Percentiles rank a stretch among this genome's conserved stretches.
phyloP scores from a whole-genome alignment of 257 asterid genomes.

The Solanum medicagineum region DNA sequence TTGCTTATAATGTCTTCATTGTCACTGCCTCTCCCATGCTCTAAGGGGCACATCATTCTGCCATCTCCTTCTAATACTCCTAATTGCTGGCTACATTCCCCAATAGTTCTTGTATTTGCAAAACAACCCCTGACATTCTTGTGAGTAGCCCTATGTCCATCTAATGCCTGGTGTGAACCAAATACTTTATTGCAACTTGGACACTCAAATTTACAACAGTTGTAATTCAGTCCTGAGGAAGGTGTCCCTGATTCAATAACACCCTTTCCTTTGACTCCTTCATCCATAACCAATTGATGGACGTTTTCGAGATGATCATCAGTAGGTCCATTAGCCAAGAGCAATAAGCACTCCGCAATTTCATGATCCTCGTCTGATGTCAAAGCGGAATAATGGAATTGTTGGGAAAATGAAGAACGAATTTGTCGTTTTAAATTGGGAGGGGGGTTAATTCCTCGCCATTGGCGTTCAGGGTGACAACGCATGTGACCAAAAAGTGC shows the following conservation, averaged over 20 bases:
- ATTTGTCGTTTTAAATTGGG: conserved; percentile 11
- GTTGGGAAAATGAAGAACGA: neutral
- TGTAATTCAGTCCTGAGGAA: neutral
- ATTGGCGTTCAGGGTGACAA: conserved; percentile 91
- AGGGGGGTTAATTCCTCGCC: conserved; percentile 90
- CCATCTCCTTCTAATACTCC: neutral
- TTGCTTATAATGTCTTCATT: neutral
- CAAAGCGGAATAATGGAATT: neutral
- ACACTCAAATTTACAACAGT: conserved; percentile 42
- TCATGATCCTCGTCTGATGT: conserved; percentile 49
- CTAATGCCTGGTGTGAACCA: conserved; percentile 70
- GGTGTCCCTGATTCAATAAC: neutral
- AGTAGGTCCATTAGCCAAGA: conserved; percentile 37
- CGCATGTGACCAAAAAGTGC: conserved; percentile 99
- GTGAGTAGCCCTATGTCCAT: conserved; percentile 82
- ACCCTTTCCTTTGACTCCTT: neutral
- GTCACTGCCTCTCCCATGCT: neutral
- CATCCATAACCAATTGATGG: conserved; percentile 6
- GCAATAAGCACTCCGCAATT: conserved; percentile 40
- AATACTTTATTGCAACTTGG: conserved; percentile 80
- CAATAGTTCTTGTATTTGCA: conserved; percentile 39
- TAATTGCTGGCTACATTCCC: neutral
- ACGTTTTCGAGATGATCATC: neutral
- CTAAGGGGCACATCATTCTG: neutral
- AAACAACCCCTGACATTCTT: conserved; percentile 83